Evolutionary conservation across 2,329 filamentous ascomycete genomes (phyloP).

Genomic region (Calonectria multiphialidica): DNA sequence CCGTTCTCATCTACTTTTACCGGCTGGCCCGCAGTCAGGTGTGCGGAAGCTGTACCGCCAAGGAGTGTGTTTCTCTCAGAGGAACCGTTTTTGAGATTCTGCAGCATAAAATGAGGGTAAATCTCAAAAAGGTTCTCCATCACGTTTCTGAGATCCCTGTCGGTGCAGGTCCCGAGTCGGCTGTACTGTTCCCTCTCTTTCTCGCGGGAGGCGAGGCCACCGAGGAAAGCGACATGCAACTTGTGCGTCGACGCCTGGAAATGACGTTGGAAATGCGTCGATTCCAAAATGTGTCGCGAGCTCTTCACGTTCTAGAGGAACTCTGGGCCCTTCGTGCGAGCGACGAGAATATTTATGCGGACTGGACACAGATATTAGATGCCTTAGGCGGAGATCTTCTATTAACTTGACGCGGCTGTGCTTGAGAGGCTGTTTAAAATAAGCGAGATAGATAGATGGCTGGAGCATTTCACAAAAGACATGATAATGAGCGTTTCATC

Average conservation of each 20-base stretch:
- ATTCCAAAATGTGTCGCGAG: constrained; percentile 10
- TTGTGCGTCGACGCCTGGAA: not conserved
- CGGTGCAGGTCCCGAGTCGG: not conserved
- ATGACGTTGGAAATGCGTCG: not conserved
- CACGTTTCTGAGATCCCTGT: not conserved
- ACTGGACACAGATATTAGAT: constrained; percentile 18
- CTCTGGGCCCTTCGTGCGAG: not conserved
- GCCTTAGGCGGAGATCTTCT: constrained; percentile 1
- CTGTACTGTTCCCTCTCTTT: constrained; percentile 16
- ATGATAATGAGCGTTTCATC: too few relatives aligned
- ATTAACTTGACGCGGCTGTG: not conserved
- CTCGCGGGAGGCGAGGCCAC: constrained; percentile 10
- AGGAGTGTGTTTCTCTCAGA: not conserved
- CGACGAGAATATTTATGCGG: not conserved
- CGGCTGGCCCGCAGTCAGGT: not conserved
- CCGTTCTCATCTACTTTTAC: constrained; percentile 12
- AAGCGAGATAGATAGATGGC: not conserved
- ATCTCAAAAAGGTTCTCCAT: not conserved
- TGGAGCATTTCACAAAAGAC: not conserved
- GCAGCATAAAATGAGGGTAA: not conserved
- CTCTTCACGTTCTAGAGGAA: constrained; percentile 1
- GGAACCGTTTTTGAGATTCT: not conserved
- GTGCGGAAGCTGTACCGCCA: not conserved
- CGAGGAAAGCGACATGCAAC: not conserved
- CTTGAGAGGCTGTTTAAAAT: not conserved